A percentile compares a stretch with the other conserved stretches of the same genome.
phyloP scores from a whole-genome alignment of 192 early-diverging fungal species.

The Linnemannia hyalina region DNA sequence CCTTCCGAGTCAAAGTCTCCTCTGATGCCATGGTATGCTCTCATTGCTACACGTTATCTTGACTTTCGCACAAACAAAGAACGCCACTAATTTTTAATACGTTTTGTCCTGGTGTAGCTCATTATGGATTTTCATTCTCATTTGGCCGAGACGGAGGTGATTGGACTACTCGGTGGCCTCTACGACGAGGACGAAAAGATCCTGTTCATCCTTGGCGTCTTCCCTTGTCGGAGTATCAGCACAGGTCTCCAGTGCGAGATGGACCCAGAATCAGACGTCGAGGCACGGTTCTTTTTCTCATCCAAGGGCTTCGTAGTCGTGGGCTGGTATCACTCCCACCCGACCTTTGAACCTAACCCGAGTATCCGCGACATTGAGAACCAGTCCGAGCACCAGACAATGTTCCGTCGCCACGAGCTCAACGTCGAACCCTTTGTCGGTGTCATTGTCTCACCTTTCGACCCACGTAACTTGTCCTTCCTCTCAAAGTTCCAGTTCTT shows the following conservation, averaged over 20 bases:
- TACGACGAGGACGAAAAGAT: slow-evolving; percentile 64
- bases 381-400: slow-evolving; percentile 86
- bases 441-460: slow-evolving; percentile 88
- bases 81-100: not conserved
- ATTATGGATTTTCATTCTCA: slow-evolving; percentile 96
- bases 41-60: not conserved
- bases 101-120: slow-evolving; percentile 60
- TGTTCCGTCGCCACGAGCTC: slow-evolving; percentile 74
- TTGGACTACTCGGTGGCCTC: slow-evolving; percentile 90
- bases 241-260: slow-evolving; percentile 94
- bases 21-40: slow-evolving; percentile 66
- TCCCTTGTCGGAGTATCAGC: slow-evolving; percentile 86
- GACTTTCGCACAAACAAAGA: not conserved
- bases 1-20: slow-evolving; percentile 65
- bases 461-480: slow-evolving; percentile 63
- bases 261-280: slow-evolving; percentile 90
- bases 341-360: slow-evolving; percentile 91
- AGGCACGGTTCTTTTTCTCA: slow-evolving; percentile 82
- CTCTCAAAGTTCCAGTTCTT: slow-evolving; percentile 73
- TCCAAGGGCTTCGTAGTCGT: slow-evolving; percentile 74
- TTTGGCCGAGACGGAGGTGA: slow-evolving; percentile 91
- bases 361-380: slow-evolving; percentile 93
- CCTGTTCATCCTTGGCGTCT: slow-evolving; percentile 75
- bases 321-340: slow-evolving; percentile 98
- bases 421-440: slow-evolving; percentile 92